A percentile compares a stretch with the other conserved stretches of the same genome.
Evolutionary conservation across 495 filamentous ascomycete genomes (phyloP).

Genomic region (Penicillium flavigenum): DNA sequence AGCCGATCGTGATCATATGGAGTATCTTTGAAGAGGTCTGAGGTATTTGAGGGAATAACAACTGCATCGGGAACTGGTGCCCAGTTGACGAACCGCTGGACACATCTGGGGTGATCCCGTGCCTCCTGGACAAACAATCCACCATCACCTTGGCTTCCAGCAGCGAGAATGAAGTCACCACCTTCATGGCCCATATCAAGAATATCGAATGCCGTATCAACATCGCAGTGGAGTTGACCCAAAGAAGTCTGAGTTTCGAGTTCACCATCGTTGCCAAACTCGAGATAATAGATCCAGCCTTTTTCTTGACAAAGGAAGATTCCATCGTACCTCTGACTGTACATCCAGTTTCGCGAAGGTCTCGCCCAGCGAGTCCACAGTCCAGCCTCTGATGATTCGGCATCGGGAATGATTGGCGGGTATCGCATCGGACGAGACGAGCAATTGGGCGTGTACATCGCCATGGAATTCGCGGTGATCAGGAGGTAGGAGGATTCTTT

Average conservation of each 20-base stretch:
- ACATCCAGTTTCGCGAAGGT: constrained; percentile 59
- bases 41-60: constrained; percentile 38
- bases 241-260: constrained; percentile 39
- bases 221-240: constrained; percentile 44
- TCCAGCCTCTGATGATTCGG: constrained; percentile 31
- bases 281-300: constrained; percentile 66
- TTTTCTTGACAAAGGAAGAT: constrained; percentile 82
- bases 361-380: constrained; percentile 69
- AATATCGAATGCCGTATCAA: constrained; percentile 48
- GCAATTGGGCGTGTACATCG: constrained; percentile 54
- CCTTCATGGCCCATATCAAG: constrained; percentile 50
- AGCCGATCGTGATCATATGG: constrained; percentile 31
- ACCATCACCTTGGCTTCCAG: constrained; percentile 79
- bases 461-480: constrained; percentile 57
- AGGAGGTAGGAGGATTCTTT: constrained; percentile 63
- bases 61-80: constrained; percentile 73
- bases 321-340: constrained; percentile 61
- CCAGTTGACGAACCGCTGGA: constrained; percentile 77
- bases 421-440: constrained; percentile 41
- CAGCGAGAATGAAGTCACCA: constrained; percentile 75
- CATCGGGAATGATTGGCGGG: constrained; percentile 30
- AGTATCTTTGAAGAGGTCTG: constrained; percentile 20
- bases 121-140: constrained; percentile 68
- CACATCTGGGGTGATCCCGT: constrained; percentile 47
- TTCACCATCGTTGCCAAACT: constrained; percentile 53